Evolutionary conservation across 2,329 filamentous ascomycete species (phyloP).

Genomic region (Nigrograna mackinnonii): DNA sequence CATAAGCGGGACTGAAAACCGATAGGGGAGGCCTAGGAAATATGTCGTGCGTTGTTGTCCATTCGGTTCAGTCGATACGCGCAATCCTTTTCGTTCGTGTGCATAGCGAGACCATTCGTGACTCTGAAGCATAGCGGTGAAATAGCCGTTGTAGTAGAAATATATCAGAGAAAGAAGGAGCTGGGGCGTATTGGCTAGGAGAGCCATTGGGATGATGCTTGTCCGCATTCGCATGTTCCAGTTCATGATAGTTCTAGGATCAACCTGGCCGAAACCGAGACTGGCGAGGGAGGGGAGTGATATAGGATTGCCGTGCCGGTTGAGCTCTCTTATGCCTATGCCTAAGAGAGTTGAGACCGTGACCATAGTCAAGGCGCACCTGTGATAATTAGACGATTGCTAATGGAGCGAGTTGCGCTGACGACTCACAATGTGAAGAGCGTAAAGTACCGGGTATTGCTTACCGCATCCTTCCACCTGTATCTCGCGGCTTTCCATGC

Average conservation of each 20-base stretch:
- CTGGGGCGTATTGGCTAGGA: constrained; percentile 52
- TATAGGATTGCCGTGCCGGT: no score
- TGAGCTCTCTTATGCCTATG: no score
- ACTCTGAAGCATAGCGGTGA: constrained; percentile 52
- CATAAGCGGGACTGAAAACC: constrained; percentile 42
- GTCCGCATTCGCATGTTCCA: neutral
- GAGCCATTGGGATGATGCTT: no score
- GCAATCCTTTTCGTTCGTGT: constrained; percentile 30
- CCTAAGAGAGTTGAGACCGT: no score
- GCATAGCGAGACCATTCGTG: constrained; percentile 52
- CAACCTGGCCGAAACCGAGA: constrained; percentile 5
- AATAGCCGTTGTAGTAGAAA: constrained; percentile 48
- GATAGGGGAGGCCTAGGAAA: constrained; percentile 45
- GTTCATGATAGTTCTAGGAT: constrained; percentile 11
- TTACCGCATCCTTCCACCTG: no score
- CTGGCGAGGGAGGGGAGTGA: constrained; percentile 1
- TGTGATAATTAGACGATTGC: no score
- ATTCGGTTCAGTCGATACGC: constrained; percentile 35
- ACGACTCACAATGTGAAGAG: no score
- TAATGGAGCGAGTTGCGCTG: no score
- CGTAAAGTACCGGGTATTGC: no score
- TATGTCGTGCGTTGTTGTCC: constrained; percentile 44
- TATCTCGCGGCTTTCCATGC: no score
- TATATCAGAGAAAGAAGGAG: constrained; percentile 52
- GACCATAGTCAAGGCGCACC: no score